Evolutionary conservation across 805 yeast genomes (phyloP), one percentile per base, ranked within the genome.

Genomic region (Pichia gijzeniarum): DNA sequence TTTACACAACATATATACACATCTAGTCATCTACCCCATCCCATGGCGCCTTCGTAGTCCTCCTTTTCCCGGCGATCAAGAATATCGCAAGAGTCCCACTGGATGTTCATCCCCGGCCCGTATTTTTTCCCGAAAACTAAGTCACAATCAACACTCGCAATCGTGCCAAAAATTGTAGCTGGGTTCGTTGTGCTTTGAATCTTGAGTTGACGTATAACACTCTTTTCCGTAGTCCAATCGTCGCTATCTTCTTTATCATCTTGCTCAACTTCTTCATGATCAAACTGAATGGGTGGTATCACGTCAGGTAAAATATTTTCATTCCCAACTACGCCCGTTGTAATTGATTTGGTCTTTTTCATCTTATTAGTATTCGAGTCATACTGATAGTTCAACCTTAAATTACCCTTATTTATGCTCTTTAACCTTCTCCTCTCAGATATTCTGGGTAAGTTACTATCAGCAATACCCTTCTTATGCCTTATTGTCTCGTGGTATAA

Each of bases 31-130:
- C 5, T 30, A 12, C n/a, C 19, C 44, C 43, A 61, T 2, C 63
- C 65, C 65, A 59, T 62, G 28, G 51, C 49, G 3, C 55, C 44
- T 40, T 58, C 58, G 40, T 58, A 62, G 14, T 55, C 55, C 5
- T 59, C 62, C 13, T 52, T 41, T 40, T 62, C 67, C 4, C 40
- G 35, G 18, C 45, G 48, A n/a, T 48, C 49, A 16, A 62, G 43
- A n/a, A 37, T 28, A 40, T 62, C 65, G 1, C 27, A 31, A 5
- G 51, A 55, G 18, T 49, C 51, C 60, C 63, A 61, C 7, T 45
- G 45, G n/a, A 60, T 47, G 36, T 61, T 58, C 41, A 60, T 47
- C 10, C 51, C 46, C n/a, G 48, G 47, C 31, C 48, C 48, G 45
- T 58, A 58, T 18, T 43, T 48, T 21, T 48, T 52, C 5, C 50